These are phyloP conservation scores for Heterobasidion parviporum DNA, from an alignment of 1,284 basidiomycete genomes.

Conservation along the genomic window DNA sequence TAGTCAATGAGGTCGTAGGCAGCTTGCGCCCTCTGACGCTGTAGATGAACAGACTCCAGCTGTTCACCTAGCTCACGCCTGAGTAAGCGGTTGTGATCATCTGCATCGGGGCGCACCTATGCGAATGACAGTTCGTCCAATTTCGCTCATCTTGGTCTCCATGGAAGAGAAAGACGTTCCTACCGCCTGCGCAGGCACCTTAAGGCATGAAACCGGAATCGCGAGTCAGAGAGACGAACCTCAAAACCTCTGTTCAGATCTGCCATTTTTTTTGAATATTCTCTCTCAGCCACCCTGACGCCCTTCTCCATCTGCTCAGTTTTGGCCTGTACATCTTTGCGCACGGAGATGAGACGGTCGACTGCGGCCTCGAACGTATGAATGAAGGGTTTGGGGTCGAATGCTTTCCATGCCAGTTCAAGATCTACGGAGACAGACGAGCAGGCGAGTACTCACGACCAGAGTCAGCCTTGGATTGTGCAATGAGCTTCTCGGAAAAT, in stretches of 20 bases:
- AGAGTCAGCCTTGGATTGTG: conserved; percentile 72
- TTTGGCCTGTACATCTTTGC: conserved; percentile 82
- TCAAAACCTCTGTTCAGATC: conserved; percentile 93
- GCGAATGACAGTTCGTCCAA: conserved; percentile 89
- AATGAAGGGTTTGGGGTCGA: conserved; percentile 92
- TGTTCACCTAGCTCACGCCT: conserved; percentile 69
- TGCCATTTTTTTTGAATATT: conserved; percentile 89
- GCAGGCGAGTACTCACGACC: conserved; percentile 56
- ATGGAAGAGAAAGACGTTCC: conserved; percentile 78
- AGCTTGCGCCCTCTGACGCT: conserved; percentile 88
- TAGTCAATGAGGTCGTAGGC: conserved; percentile 93
- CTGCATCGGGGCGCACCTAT: conserved; percentile 55
- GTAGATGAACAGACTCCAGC: conserved; percentile 90
- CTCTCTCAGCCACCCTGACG: conserved; percentile 84
- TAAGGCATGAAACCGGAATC: neutral
- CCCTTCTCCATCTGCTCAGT: conserved; percentile 90
- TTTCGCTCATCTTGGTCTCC: conserved; percentile 87
- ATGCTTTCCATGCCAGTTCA: conserved; percentile 49
- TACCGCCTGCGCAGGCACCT: conserved; percentile 53
- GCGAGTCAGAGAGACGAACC: conserved; percentile 32
- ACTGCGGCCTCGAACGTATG: conserved; percentile 86
- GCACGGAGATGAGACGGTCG: conserved; percentile 77
- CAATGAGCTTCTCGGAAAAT: conserved; percentile 81
- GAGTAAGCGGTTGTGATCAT: neutral
- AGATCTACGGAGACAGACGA: neutral